Conservation (phyloP, 257 asterid species). For the Solanum commersonii region DNA sequence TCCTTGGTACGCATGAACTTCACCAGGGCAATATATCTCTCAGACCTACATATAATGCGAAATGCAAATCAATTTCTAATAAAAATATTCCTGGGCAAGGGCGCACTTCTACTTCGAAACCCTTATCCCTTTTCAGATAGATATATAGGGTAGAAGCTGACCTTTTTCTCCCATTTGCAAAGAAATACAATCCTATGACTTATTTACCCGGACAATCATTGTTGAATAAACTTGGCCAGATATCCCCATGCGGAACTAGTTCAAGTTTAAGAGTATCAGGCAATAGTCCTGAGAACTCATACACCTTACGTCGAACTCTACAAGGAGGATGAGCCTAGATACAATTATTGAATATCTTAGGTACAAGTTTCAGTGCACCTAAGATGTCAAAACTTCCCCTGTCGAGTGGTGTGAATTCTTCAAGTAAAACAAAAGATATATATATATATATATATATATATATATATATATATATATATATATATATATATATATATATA, state of each 20-base stretch:
- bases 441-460: no score
- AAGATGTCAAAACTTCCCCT: slow-evolving; percentile 47
- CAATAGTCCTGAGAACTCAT: slow-evolving; percentile 37
- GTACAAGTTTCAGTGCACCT: background rate
- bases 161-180: slow-evolving; percentile 40
- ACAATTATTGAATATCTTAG: slow-evolving; percentile 8
- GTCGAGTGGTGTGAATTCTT: background rate
- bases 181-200: slow-evolving; percentile 52
- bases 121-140: background rate
- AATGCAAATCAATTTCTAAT: background rate
- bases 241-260: slow-evolving; percentile 21
- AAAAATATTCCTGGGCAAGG: background rate
- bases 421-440: background rate
- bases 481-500: no score
- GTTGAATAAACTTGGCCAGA: slow-evolving; percentile 25
- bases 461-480: background rate
- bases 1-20: slow-evolving; percentile 19
- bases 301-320: slow-evolving; percentile 24
- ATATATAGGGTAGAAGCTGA: slow-evolving; percentile 1
- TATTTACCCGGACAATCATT: slow-evolving; percentile 19
- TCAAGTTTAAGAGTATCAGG: slow-evolving; percentile 45
- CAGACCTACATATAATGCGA: slow-evolving; percentile 19
- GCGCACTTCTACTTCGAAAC: background rate
- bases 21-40: slow-evolving; percentile 27
- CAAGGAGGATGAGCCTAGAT: slow-evolving; percentile 51